Conservation (phyloP, 352 stramenopile genomes). For the Globisporangium ultimum region DNA sequence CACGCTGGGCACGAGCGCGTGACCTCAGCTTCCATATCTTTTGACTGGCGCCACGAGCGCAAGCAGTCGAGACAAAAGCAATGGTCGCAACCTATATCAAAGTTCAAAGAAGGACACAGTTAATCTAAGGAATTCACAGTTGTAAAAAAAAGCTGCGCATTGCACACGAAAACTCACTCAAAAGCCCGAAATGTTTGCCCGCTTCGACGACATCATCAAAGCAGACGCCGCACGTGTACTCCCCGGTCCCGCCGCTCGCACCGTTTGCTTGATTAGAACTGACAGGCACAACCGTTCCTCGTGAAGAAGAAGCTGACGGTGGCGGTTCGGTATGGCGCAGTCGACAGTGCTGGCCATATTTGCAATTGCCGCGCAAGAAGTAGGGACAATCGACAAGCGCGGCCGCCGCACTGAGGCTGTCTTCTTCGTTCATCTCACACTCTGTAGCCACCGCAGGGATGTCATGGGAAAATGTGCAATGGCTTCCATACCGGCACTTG, state of each 20-base stretch:
- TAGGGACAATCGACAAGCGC: constrained; percentile 72
- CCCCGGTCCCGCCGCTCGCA: constrained; percentile 14
- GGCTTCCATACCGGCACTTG: constrained; percentile 69
- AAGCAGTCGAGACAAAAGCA: constrained; percentile 80
- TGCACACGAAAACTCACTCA: constrained; percentile 35
- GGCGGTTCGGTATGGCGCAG: constrained; percentile 34
- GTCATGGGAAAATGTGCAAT: constrained; percentile 70
- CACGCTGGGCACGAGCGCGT: constrained; percentile 67
- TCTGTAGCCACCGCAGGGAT: constrained; percentile 29
- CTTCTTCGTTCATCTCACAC: constrained; percentile 27
- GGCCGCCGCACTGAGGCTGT: constrained; percentile 39
- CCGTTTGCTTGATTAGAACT: constrained; percentile 11
- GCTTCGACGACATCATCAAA: constrained; percentile 78
- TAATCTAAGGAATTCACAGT: no score
- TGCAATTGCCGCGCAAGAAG: constrained; percentile 73
- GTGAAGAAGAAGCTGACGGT: background rate
- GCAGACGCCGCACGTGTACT: constrained; percentile 77
- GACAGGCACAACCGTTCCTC: background rate
- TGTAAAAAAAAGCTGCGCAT: no score
- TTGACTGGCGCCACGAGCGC: constrained; percentile 65
- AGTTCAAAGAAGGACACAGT: background rate
- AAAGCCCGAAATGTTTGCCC: constrained; percentile 76
- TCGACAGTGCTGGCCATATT: constrained; percentile 66
- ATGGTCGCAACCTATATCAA: constrained; percentile 48
- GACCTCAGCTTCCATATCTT: constrained; percentile 69